Base-by-base conservation (phyloP, 179 eudicot species). In the Actinidia chinensis region DNA sequence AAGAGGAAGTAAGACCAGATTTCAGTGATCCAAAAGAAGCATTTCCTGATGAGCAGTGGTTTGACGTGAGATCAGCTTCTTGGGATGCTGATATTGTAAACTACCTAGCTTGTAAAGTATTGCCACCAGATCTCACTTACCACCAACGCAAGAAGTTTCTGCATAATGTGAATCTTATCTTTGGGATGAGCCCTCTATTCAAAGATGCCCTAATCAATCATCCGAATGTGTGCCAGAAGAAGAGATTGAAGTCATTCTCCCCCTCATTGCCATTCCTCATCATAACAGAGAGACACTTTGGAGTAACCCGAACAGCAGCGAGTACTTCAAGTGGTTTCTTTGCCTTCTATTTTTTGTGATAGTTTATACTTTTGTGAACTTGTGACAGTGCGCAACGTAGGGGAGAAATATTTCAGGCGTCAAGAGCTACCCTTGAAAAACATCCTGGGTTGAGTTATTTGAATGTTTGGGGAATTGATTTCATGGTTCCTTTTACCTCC, bases 391-490 rank as follows among this genome's bases (percentile, higher is more conserved):
- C 71, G 6, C 60, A 76, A 64, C 48, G 44, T 15, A 64, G 13
- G 18, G 60, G n/a, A n/a, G 60, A 20, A 76, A 63, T 25, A 63
- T 76, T 13, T 58, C 55, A 58, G 51, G n/a, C 33, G 40, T 8
- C 20, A 56, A 18, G 36, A 74, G 60, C 17, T 60, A 13, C 68
- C 58, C 9, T 50, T 63, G 20, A 47, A 44, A 20, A 46, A 22
- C 11, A 65, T 76, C 51, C 12, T 76, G 0, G 58, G 79, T 76
- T 23, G 71, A 76, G 23, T 8, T 76, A 15, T 63, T 63, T 64
- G 71, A n/a, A 76, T 76, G 71, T 76, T 17, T 76, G 60, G 79
- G 60, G 61, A 47, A 68, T 68, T 1, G 54, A 68, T 47, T 68
- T 68, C 15, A 68, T 68, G 73, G 73, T 51, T 17, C 25, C 50